Evolutionary conservation across 768 basidiomycete species (phyloP).

Genomic region (Russula earlei): DNA sequence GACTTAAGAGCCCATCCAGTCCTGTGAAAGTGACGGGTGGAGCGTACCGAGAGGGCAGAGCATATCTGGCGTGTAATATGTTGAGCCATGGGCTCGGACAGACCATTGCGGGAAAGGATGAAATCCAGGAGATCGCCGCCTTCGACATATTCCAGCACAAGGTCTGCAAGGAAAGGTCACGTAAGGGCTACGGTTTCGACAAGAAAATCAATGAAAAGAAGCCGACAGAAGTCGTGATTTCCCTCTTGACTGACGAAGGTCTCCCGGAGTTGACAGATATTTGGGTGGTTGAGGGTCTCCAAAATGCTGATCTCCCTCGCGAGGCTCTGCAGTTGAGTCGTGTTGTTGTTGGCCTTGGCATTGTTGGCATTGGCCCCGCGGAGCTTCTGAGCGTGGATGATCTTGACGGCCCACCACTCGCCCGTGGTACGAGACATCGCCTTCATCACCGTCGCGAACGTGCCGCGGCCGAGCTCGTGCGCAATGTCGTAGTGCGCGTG

Average conservation of each 20-base stretch:
- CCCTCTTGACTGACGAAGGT: slow-evolving; percentile 55
- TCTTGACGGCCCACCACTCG: slow-evolving; percentile 78
- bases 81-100: slow-evolving; percentile 48
- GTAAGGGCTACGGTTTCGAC: not conserved
- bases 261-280: slow-evolving; percentile 75
- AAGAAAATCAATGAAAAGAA: not conserved
- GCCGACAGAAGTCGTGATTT: slow-evolving; percentile 44
- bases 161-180: slow-evolving; percentile 34
- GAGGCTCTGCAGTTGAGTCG: slow-evolving; percentile 31
- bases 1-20: too few species aligned
- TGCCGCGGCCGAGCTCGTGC: slow-evolving; percentile 75
- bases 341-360: not conserved
- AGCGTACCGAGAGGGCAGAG: slow-evolving; percentile 57
- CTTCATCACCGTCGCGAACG: slow-evolving; percentile 85
- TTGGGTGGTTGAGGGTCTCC: slow-evolving; percentile 64
- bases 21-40: not conserved
- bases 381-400: slow-evolving; percentile 52
- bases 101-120: slow-evolving; percentile 50
- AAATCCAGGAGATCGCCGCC: slow-evolving; percentile 86
- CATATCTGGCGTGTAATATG: slow-evolving; percentile 80
- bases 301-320: slow-evolving; percentile 74
- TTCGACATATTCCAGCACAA: slow-evolving; percentile 76
- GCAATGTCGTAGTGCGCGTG: slow-evolving; percentile 59
- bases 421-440: slow-evolving; percentile 67
- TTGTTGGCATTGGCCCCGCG: slow-evolving; percentile 18